Evolutionary conservation across 1,284 basidiomycete genomes (phyloP), one percentile per base, ranked within the genome.

Genomic region (Tremellales sp.): DNA sequence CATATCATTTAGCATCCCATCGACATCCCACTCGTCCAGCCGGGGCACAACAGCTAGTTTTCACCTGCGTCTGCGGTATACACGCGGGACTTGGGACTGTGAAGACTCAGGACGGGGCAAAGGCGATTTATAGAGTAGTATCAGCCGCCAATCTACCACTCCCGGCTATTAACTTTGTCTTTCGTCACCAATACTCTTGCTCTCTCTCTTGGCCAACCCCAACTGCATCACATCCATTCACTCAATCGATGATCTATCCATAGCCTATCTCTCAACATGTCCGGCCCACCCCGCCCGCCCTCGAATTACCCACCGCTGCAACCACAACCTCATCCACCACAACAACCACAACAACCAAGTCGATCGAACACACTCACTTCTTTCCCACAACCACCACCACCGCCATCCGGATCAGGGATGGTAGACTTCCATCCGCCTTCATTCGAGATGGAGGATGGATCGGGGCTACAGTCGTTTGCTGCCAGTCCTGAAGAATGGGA

Each of bases 401-500:
- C n/a, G n/a, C n/a, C n/a, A n/a, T n/a, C n/a, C n/a, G n/a, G n/a
- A n/a, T n/a, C n/a, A n/a, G n/a, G n/a, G n/a, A n/a, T n/a, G n/a
- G n/a, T n/a, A n/a, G n/a, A n/a, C n/a, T n/a, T n/a, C n/a, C n/a
- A n/a, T n/a, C n/a, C n/a, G n/a, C n/a, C n/a, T n/a, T n/a, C 5
- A 7, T 36, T 7, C 13, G 33, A 36, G 6, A n/a, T n/a, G n/a
- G 33, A 36, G 4, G 15, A 5, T 7, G 33, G 15, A 13, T 6
- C 33, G 6, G 33, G 33, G 4, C 13, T 36, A 15, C 33, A 36
- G 19, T 36, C 33, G 22, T 25, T 40, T 26, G 33, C 45, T 17
- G 45, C 22, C 7, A 40, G n/a, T 31, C 24, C n/a, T 13, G 43
- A 40, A 22, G 39, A 40, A 40, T 40, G 37, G 40, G 46, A 45